Conservation (phyloP, 2,329 filamentous ascomycete species). For the Pleomassaria siparia region DNA sequence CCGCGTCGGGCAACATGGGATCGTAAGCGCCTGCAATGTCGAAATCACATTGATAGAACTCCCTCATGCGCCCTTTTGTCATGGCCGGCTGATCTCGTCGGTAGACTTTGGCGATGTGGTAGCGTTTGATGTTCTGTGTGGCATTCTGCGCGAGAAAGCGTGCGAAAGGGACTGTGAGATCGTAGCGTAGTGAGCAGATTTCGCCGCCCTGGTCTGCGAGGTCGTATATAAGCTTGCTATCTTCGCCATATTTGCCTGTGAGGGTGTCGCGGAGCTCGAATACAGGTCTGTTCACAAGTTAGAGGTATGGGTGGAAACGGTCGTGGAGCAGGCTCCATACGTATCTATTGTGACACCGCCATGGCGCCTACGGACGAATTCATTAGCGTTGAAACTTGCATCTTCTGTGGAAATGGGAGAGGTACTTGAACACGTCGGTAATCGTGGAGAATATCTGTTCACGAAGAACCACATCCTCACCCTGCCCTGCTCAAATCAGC, state of each 20-base stretch:
- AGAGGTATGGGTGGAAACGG: not conserved
- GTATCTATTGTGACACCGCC: conserved; percentile 43
- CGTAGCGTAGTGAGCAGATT: conserved; percentile 78
- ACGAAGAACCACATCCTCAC: conserved; percentile 38
- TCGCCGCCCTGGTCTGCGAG: conserved; percentile 83
- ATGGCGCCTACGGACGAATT: conserved; percentile 67
- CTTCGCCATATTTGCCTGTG: conserved; percentile 85
- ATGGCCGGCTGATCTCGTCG: conserved; percentile 72
- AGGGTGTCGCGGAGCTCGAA: conserved; percentile 85
- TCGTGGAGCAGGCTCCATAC: conserved; percentile 57
- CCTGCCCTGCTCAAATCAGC: conserved; percentile 30
- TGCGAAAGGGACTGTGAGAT: conserved; percentile 84
- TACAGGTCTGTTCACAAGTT: conserved; percentile 54
- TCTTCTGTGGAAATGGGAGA: conserved; percentile 80
- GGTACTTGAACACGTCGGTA: conserved; percentile 38
- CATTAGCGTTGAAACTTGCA: conserved; percentile 74
- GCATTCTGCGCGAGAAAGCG: conserved; percentile 90
- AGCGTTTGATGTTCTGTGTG: conserved; percentile 81
- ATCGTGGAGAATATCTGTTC: conserved; percentile 40
- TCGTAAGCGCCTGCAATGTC: conserved; percentile 87
- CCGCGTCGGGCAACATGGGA: conserved; percentile 85
- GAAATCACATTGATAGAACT: conserved; percentile 96
- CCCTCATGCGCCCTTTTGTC: conserved; percentile 85
- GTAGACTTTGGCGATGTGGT: conserved; percentile 92
- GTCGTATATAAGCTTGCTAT: conserved; percentile 87